Evolutionary conservation across 75 land plant genomes (phyloP), one percentile per base, ranked within the genome.

Genomic region (Isoetes taiwanensis): DNA sequence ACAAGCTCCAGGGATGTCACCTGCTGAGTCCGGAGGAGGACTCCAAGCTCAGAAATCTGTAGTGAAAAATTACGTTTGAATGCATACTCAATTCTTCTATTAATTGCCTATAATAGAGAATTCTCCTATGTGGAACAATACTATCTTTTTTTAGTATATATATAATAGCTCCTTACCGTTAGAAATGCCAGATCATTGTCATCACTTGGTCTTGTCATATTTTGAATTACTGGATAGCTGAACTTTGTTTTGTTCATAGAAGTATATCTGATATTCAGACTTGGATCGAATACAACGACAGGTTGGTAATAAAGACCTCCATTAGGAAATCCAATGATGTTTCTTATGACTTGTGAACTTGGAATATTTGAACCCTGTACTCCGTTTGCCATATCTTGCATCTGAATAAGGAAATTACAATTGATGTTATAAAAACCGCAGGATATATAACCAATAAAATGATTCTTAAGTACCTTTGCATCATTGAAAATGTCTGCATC

Each of bases 111-210:
- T 26, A 27, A 56, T 11, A 31, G 0, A 31, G 38, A 32, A 0
- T 25, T n/a, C n/a, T n/a, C n/a, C n/a, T n/a, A n/a, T n/a, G n/a
- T n/a, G n/a, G 33, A 2, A n/a, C 9, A 31, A 2, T 56, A 14
- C 39, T 20, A 32, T 2, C 23, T 29, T 28, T 54, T 25, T 19
- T 25, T 28, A 1, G 16, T 4, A 28, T 52, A 30, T n/a, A 32
- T 0, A 56, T 24, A 56, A 56, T 16, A 21, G 20, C 9, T 33
- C 62, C 72, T 55, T 59, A 83, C 87, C 31, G 62, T 76, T 82
- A 85, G 80, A 58, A 78, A 85, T 39, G 84, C 89, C 53, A 85
- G 69, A 53, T 85, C 90, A 32, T 85, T 82, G 29, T 85, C 90
- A 19, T 38, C 71, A 10, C 63, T 26, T 0, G 85, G 85, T 43